A percentile compares a stretch with the other conserved stretches of the same genome.
phyloP scores from a whole-genome alignment of 345 rosid species.

The Eucalyptus marginata region DNA sequence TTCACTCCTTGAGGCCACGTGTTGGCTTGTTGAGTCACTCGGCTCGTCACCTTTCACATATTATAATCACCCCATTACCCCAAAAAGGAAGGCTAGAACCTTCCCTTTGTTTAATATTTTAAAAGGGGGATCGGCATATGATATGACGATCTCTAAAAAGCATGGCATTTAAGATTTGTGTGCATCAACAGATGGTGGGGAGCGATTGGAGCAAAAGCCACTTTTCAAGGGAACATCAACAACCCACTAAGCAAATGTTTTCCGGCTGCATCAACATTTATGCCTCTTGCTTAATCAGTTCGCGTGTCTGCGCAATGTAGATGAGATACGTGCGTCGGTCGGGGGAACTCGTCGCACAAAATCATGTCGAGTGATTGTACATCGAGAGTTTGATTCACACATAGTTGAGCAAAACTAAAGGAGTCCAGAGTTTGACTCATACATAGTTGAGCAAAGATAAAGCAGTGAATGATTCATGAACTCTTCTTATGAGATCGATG shows the following conservation, averaged over 20 bases:
- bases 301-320: not conserved
- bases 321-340: not conserved
- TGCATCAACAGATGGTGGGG: constrained; percentile 17
- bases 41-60: not conserved
- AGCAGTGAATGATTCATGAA: not conserved
- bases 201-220: constrained; percentile 6
- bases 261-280: not conserved
- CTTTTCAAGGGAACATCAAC: constrained; percentile 26
- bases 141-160: constrained; percentile 8
- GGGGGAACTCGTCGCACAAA: not conserved
- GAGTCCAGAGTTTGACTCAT: not conserved
- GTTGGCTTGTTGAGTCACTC: constrained; percentile 15
- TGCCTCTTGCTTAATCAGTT: not conserved
- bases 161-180: constrained; percentile 7
- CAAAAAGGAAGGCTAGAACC: constrained; percentile 36
- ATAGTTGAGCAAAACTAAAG: not conserved
- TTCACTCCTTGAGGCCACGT: constrained; percentile 9
- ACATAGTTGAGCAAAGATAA: not conserved
- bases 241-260: constrained; percentile 11
- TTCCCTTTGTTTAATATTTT: constrained; percentile 5
- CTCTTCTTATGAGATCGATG: not conserved
- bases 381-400: not conserved
- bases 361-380: not conserved
- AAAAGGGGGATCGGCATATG: not conserved
- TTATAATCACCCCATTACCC: constrained; percentile 18